A percentile compares a stretch with the other conserved stretches of the same genome.
phyloP scores from a whole-genome alignment of 768 basidiomycete species.

The Rhodosporidiobolus sp. region DNA sequence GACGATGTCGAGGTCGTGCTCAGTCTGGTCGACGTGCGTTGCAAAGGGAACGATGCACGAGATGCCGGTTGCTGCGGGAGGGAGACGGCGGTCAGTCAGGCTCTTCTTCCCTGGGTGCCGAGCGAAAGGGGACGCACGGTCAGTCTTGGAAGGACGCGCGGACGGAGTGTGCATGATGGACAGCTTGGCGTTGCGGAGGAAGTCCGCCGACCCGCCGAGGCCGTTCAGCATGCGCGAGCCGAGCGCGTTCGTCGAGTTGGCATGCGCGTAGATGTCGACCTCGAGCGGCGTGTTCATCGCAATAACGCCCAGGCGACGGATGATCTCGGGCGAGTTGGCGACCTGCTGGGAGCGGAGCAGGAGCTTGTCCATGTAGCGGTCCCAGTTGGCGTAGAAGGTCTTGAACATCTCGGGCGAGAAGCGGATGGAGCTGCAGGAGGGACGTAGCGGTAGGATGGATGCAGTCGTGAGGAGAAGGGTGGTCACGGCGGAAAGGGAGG shows the following conservation, averaged over 20 bases:
- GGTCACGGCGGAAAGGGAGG: not conserved
- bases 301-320: conserved; percentile 44
- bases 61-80: conserved; percentile 38
- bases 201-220: conserved; percentile 42
- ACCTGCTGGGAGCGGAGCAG: conserved; percentile 45
- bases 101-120: not conserved
- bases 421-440: conserved; percentile 40
- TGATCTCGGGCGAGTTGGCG: conserved; percentile 46
- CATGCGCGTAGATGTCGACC: conserved; percentile 45
- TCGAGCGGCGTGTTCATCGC: conserved; percentile 44
- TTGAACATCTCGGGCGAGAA: conserved; percentile 44
- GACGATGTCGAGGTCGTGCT: conserved; percentile 40
- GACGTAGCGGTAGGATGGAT: too few relatives aligned
- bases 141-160: conserved; percentile 41
- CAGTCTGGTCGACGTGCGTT: conserved; percentile 45
- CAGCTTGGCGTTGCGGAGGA: conserved; percentile 46
- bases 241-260: conserved; percentile 44
- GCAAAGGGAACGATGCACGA: conserved; percentile 46
- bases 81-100: not conserved
- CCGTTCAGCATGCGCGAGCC: conserved; percentile 46
- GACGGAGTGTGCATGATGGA: conserved; percentile 45
- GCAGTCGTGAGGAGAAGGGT: not conserved
- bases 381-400: conserved; percentile 40
- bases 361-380: conserved; percentile 39
- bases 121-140: conserved; percentile 16